Evolutionary conservation across 2,329 filamentous ascomycete genomes (phyloP), one percentile per base, ranked within the genome.

Genomic region (Neoarthrinium moseri): DNA sequence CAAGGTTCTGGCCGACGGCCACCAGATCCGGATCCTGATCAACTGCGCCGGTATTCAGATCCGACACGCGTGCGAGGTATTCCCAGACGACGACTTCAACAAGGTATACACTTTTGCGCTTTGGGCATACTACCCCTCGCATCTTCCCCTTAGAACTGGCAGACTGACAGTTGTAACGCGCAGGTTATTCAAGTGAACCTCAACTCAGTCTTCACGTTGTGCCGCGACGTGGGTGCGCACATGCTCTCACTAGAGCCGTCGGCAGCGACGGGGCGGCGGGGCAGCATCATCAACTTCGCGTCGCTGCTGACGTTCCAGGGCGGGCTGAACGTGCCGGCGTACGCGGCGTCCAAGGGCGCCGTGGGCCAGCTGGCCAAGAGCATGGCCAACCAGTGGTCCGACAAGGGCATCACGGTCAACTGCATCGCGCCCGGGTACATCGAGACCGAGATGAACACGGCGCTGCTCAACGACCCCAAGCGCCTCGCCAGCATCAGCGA

Each of bases 381-480:
- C 22, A 75, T 95, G 48, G 83, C 84, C 39, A 96, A 95, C 62
- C 89, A 95, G 71, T 95, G 91, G 91, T 83, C 85, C 0, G 66
- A 73, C 23, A 39, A 45, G 34, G 89, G 90, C 5, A 79, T 96
- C 52, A 88, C 80, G 2, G 90, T 95, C 44, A 96, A 96, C 66
- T 88, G 87, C 18, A 89, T 96, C 62, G 90, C 91, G 2, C 91
- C 91, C 0, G 91, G 91, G 0, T 95, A 95, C 67, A 88, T 95
- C 56, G 86, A 81, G 38, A 95, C 91, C n/a, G 91, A 95, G 50
- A 96, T 96, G 91, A 96, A 96, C 64, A 78, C 77, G 54, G 91
- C 90, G 3, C 68, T 96, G 59, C 80, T 95, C 34, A 79, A 84
- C 41, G 84, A 96, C 65, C 67, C 78, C 57, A 80, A 78, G 55